Percentiles rank a stretch among this genome's conserved stretches.
Evolutionary conservation across 805 yeast species (phyloP).

Genomic region (Teunomyces cretensis): DNA sequence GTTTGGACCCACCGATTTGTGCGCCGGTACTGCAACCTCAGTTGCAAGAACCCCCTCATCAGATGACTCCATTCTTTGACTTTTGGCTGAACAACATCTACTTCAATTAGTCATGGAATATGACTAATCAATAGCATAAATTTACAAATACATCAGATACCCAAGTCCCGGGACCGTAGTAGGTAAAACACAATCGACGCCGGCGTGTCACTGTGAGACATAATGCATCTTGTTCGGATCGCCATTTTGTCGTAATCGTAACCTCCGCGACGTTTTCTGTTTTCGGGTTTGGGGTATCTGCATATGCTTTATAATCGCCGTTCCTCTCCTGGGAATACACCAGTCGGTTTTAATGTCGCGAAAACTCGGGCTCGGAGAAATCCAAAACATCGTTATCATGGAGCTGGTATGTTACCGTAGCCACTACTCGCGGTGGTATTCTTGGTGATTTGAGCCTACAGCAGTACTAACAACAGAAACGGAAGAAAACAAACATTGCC

Average conservation of each 20-base stretch:
- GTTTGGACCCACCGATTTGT: no score
- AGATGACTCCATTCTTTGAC: background rate
- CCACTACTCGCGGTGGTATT: background rate
- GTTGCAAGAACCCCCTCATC: background rate
- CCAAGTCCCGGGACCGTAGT: no score
- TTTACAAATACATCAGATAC: background rate
- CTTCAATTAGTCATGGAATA: background rate
- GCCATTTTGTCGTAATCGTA: background rate
- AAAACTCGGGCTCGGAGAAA: slow-evolving; percentile 1
- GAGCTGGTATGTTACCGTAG: background rate
- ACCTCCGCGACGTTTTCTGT: background rate
- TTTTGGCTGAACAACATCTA: background rate
- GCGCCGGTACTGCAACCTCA: no score
- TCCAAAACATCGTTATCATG: background rate
- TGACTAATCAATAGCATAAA: no score
- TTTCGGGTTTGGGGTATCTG: background rate
- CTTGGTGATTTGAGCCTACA: background rate
- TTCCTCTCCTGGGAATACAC: background rate
- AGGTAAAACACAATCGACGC: no score
- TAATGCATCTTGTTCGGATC: no score
- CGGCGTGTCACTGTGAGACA: no score
- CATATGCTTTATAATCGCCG: background rate
- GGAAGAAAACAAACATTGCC: slow-evolving; percentile 78
- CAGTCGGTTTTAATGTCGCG: background rate
- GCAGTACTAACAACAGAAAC: slow-evolving; percentile 21